Evolutionary conservation across 441 rosid genomes (phyloP).

Genomic region (Populus hybrid): DNA sequence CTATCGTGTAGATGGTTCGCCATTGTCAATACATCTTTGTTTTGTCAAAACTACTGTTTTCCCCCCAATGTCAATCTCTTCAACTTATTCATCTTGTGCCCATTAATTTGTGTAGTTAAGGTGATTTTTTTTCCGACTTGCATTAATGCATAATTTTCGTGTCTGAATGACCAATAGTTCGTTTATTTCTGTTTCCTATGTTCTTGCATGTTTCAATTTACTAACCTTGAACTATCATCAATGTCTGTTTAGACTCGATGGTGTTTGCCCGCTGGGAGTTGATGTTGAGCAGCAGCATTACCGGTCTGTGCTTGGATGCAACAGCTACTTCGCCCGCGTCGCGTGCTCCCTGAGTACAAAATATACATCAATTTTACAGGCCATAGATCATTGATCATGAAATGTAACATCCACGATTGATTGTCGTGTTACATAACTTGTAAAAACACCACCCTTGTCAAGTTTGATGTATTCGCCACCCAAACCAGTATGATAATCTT

Average conservation of each 20-base stretch:
- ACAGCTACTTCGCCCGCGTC: not conserved
- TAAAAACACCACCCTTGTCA: not conserved
- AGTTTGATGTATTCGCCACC: not conserved
- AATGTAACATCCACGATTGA: not conserved
- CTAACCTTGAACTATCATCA: not conserved
- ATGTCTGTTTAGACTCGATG: constrained; percentile 18
- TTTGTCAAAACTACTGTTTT: not conserved
- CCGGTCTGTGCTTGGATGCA: not conserved
- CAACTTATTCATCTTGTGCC: no score
- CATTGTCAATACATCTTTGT: not conserved
- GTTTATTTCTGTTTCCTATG: not conserved
- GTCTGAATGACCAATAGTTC: not conserved
- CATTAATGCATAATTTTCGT: not conserved
- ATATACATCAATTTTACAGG: not conserved
- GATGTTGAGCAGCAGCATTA: not conserved
- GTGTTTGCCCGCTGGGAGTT: not conserved
- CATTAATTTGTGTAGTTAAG: not conserved
- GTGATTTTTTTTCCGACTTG: not conserved
- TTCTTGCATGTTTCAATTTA: not conserved
- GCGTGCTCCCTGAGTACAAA: not conserved
- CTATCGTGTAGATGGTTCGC: not conserved
- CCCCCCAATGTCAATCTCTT: not conserved
- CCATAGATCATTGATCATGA: not conserved
- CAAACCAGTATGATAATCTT: no score
- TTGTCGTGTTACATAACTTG: not conserved